Percentiles rank a stretch among this genome's conserved stretches.
Conservation (phyloP, 192 early-diverging fungal species). For the Mortierella alpina region DNA sequence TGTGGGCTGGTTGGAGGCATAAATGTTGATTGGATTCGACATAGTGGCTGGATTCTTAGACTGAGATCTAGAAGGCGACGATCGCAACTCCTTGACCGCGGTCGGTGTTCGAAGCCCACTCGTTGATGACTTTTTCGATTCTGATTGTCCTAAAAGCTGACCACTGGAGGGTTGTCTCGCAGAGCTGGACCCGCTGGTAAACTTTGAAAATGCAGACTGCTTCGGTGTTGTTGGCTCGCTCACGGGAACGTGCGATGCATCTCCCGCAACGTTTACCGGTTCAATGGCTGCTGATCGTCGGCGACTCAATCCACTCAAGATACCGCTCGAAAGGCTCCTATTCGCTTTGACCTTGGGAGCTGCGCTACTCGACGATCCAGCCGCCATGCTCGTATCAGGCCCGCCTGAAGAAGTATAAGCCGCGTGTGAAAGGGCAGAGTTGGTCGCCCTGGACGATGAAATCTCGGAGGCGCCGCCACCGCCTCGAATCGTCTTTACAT, state of each 20-base stretch:
- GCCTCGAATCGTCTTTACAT: conserved; percentile 47
- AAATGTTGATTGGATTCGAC: conserved; percentile 29
- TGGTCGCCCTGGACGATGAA: neutral
- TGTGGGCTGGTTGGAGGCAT: conserved; percentile 25
- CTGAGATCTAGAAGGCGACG: conserved; percentile 32
- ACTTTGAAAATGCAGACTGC: conserved; percentile 2
- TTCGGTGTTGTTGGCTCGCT: conserved; percentile 11
- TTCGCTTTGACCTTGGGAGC: conserved; percentile 27
- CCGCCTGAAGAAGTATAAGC: neutral
- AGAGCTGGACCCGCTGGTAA: neutral
- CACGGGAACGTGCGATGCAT: neutral
- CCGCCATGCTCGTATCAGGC: neutral
- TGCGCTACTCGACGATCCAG: neutral
- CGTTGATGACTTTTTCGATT: conserved; percentile 30
- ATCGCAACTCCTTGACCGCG: conserved; percentile 33
- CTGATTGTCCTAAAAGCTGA: conserved; percentile 12
- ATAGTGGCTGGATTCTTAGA: conserved; percentile 14
- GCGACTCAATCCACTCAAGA: conserved; percentile 15
- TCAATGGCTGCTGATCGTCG: conserved; percentile 14
- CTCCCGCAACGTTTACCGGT: neutral
- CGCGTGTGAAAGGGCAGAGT: neutral
- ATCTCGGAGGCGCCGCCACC: conserved; percentile 16
- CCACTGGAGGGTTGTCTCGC: neutral
- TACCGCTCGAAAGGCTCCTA: conserved; percentile 34
- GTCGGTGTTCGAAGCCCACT: conserved; percentile 50